These are phyloP conservation scores for Starmerella apicola DNA, from an alignment of 805 yeast genomes.

Conservation along the genomic window DNA sequence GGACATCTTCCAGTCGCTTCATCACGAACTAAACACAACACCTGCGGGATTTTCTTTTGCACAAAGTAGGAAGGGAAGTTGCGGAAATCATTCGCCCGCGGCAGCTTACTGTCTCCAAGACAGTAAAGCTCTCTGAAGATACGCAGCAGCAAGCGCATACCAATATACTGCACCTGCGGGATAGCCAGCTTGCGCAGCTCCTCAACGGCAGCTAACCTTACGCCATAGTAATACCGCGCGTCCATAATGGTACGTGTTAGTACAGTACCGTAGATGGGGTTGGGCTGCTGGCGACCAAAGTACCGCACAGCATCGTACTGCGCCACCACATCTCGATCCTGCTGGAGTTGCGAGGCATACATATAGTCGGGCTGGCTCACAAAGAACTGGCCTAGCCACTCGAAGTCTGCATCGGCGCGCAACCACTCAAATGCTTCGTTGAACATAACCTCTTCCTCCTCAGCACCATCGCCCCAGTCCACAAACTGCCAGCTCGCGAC, in stretches of 20 bases:
- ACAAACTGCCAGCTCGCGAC: conserved; percentile 57
- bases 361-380: conserved; percentile 88
- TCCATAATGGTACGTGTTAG: conserved; percentile 75
- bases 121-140: conserved; percentile 64
- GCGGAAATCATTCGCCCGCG: conserved; percentile 69
- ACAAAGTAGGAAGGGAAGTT: conserved; percentile 58
- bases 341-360: conserved; percentile 86
- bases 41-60: conserved; percentile 53
- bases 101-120: conserved; percentile 50
- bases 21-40: conserved; percentile 50
- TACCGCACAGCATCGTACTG: conserved; percentile 71
- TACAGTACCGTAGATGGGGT: conserved; percentile 57
- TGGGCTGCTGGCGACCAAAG: conserved; percentile 59
- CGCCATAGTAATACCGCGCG: conserved; percentile 72
- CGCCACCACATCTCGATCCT: conserved; percentile 93
- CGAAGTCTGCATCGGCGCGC: conserved; percentile 93
- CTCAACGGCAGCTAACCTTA: conserved; percentile 73
- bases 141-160: conserved; percentile 56
- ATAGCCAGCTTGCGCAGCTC: conserved; percentile 62
- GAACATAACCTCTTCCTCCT: conserved; percentile 54
- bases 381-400: conserved; percentile 78
- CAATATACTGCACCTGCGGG: conserved; percentile 51
- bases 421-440: conserved; percentile 96
- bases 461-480: conserved; percentile 61
- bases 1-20: conserved; percentile 49